These are phyloP conservation scores for Kwoniella sp. DNA, from an alignment of 768 basidiomycete species.

Conservation along the genomic window DNA sequence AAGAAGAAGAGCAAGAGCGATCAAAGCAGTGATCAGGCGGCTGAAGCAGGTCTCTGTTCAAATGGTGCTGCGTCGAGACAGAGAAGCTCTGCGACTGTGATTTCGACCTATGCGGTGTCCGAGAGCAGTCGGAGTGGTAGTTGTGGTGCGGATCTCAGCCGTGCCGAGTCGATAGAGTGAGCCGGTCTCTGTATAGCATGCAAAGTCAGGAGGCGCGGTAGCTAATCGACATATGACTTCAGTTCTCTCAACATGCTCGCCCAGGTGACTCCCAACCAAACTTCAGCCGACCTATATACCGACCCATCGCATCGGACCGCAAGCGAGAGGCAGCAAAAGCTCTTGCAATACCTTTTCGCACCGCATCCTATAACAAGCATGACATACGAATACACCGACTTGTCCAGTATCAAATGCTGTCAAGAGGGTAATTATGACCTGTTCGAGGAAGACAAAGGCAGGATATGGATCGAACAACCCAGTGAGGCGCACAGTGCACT, in stretches of 20 bases:
- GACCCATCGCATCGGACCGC: background rate
- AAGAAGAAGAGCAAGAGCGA: constrained; percentile 8
- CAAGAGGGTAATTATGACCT: constrained; percentile 30
- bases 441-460: constrained; percentile 42
- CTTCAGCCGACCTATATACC: background rate
- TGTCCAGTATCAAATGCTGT: constrained; percentile 33
- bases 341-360: constrained; percentile 54
- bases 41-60: background rate
- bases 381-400: constrained; percentile 49
- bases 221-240: background rate
- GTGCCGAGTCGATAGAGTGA: constrained; percentile 11
- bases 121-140: constrained; percentile 16
- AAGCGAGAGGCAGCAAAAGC: constrained; percentile 17
- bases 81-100: background rate
- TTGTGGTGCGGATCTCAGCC: background rate
- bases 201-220: background rate
- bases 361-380: constrained; percentile 39
- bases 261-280: background rate
- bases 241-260: constrained; percentile 5
- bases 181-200: background rate
- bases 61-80: background rate
- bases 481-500: constrained; percentile 71
- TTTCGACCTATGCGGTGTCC: constrained; percentile 8
- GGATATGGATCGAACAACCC: constrained; percentile 43
- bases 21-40: background rate